Percentiles rank a stretch among this genome's conserved stretches.
phyloP scores from a whole-genome alignment of 2,329 filamentous ascomycete genomes.

The Hyphodiscus sp. region DNA sequence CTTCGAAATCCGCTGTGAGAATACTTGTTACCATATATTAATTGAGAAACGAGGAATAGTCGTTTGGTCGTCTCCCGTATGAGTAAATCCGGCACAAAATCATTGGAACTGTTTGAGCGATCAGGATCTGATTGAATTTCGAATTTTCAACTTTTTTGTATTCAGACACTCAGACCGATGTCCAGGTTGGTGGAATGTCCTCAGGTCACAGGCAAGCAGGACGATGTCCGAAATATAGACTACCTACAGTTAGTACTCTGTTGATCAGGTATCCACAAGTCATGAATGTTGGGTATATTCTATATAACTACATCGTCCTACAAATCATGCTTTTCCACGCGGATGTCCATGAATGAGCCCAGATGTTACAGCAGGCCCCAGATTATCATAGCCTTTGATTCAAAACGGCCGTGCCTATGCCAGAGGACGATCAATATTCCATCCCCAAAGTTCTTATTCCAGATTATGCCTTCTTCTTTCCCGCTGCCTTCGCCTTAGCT shows the following conservation, averaged over 20 bases:
- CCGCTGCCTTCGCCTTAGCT: constrained; percentile 78
- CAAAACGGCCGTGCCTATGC: background rate
- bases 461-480: constrained; percentile 78
- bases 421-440: background rate
- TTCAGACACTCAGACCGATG: too few relatives aligned
- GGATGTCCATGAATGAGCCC: background rate
- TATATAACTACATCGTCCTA: background rate
- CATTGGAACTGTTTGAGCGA: too few relatives aligned
- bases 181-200: too few relatives aligned
- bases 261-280: background rate
- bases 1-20: too few relatives aligned
- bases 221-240: background rate
- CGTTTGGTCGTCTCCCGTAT: too few relatives aligned
- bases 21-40: too few relatives aligned
- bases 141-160: too few relatives aligned
- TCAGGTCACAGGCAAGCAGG: too few relatives aligned
- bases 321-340: background rate
- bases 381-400: background rate
- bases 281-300: background rate
- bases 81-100: too few relatives aligned
- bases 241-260: background rate
- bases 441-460: background rate
- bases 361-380: background rate
- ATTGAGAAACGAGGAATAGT: too few relatives aligned
- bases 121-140: too few relatives aligned